phyloP scores from a whole-genome alignment of 257 asterid species.

The Hygrophila difformis region DNA sequence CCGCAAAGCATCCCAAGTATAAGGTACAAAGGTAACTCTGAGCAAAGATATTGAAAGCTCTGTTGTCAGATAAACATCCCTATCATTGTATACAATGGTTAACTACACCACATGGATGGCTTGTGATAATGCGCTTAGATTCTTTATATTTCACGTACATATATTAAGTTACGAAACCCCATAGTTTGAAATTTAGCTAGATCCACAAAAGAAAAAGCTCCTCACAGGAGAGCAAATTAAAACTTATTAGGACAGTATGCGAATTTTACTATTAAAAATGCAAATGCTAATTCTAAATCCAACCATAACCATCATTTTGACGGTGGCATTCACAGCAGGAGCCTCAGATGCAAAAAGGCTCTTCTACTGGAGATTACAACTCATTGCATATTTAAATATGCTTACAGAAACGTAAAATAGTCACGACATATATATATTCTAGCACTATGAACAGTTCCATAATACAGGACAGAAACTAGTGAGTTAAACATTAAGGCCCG shows the following conservation, averaged over 20 bases:
- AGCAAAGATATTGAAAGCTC: conserved; percentile 21
- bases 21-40: conserved; percentile 95
- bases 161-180: conserved; percentile 1
- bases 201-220: too few species aligned
- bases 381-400: not conserved
- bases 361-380: not conserved
- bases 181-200: too few species aligned
- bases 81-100: conserved; percentile 13
- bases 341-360: not conserved
- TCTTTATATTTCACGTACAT: conserved; percentile 7
- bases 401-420: too few species aligned
- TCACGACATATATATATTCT: too few species aligned
- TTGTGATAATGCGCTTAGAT: conserved; percentile 2
- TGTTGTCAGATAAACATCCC: conserved; percentile 21
- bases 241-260: not conserved
- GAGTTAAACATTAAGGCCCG: too few species aligned
- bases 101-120: conserved; percentile 11
- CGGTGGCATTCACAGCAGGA: conserved; percentile 5
- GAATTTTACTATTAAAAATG: not conserved
- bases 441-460: too few species aligned
- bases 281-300: not conserved
- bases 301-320: conserved; percentile 8
- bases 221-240: too few species aligned
- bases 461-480: too few species aligned
- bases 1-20: conserved; percentile 97